Percentiles rank a stretch among this genome's conserved stretches.
Evolutionary conservation across 768 basidiomycete genomes (phyloP).

Genomic region (Macrocybe gigantea): DNA sequence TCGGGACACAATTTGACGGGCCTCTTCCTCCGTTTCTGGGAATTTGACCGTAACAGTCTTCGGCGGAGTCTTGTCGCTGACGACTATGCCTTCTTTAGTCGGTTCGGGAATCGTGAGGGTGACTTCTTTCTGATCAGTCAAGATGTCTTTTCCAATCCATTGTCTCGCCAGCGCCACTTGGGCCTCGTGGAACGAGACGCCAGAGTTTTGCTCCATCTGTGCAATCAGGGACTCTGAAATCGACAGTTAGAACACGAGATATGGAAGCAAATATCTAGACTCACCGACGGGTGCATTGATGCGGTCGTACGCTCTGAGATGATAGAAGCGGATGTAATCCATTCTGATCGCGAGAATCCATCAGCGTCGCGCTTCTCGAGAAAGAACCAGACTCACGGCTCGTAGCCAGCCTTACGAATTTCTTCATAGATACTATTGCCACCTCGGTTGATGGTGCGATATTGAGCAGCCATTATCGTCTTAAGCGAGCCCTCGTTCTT

Average conservation of each 20-base stretch:
- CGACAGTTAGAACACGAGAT: background rate
- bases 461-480: constrained; percentile 86
- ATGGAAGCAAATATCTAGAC: constrained; percentile 9
- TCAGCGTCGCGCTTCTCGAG: background rate
- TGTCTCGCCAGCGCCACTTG: constrained; percentile 78
- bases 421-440: constrained; percentile 83
- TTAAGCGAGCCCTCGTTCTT: constrained; percentile 58
- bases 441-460: constrained; percentile 86
- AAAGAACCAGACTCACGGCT: constrained; percentile 52
- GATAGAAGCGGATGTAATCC: constrained; percentile 89
- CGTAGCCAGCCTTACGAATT: constrained; percentile 68
- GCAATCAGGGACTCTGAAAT: constrained; percentile 41
- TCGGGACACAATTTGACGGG: constrained; percentile 54
- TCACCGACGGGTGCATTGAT: constrained; percentile 72
- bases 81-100: constrained; percentile 26
- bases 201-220: constrained; percentile 67
- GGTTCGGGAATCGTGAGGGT: constrained; percentile 52
- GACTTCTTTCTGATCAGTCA: constrained; percentile 43
- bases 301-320: constrained; percentile 86
- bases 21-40: constrained; percentile 56
- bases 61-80: constrained; percentile 41
- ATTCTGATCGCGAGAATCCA: constrained; percentile 31
- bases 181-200: constrained; percentile 78
- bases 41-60: constrained; percentile 58
- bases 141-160: constrained; percentile 55